These are phyloP conservation scores for Plasmodium coatneyi DNA, from an alignment of 169 alveolate species.

Conservation along the genomic window DNA sequence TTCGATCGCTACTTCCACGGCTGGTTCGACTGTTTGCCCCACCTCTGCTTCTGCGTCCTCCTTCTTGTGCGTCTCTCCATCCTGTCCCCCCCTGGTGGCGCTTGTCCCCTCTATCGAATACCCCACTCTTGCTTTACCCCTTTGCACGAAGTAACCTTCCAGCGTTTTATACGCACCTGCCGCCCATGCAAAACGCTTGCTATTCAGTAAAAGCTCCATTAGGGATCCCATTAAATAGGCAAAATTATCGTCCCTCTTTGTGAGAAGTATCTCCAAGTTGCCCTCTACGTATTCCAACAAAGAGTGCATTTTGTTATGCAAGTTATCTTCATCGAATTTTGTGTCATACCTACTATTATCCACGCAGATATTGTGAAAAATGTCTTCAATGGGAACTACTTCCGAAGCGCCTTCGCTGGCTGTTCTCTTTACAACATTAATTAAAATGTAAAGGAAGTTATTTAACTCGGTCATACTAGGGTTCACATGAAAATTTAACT, in stretches of 20 bases:
- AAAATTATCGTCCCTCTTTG: slow-evolving; percentile 2
- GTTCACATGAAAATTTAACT: slow-evolving; percentile 26
- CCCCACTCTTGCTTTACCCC: neutral
- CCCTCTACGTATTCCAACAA: slow-evolving; percentile 23
- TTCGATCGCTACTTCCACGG: neutral
- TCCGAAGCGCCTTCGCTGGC: neutral
- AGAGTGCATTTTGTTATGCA: slow-evolving; percentile 21
- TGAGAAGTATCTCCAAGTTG: slow-evolving; percentile 12
- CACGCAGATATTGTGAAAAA: neutral
- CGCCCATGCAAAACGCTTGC: neutral
- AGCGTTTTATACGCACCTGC: slow-evolving; percentile 10
- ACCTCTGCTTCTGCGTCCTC: neutral
- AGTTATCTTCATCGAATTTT: slow-evolving; percentile 7
- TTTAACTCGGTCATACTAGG: slow-evolving; percentile 33
- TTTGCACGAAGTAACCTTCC: slow-evolving; percentile 1
- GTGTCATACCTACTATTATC: slow-evolving; percentile 37
- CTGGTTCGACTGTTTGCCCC: neutral
- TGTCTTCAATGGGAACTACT: neutral
- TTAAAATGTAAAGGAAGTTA: slow-evolving; percentile 37
- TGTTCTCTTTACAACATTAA: slow-evolving; percentile 31
- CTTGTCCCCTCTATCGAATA: slow-evolving; percentile 7
- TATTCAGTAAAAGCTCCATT: slow-evolving; percentile 21
- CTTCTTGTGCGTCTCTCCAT: neutral
- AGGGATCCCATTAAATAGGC: slow-evolving; percentile 21
- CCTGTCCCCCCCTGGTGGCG: neutral